Conservation (phyloP, 768 basidiomycete genomes). For the Tylopilus subfusipes region DNA sequence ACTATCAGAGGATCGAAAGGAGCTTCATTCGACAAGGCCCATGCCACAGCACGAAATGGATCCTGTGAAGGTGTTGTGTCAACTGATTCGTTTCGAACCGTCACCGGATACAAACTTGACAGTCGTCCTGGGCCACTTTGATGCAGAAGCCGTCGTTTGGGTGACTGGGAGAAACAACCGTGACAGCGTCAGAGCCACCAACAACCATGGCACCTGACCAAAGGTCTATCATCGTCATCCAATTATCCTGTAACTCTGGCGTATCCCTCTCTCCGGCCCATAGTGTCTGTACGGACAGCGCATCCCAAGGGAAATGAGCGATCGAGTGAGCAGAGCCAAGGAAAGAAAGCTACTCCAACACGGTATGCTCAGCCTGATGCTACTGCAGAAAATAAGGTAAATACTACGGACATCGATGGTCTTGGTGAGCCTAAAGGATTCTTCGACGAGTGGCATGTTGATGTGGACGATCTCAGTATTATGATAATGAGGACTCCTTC, state of each 20-base stretch:
- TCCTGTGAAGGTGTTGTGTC: slow-evolving; percentile 17
- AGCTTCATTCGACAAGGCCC: slow-evolving; percentile 47
- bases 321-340: slow-evolving; percentile 33
- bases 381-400: slow-evolving; percentile 2
- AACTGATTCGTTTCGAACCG: not conserved
- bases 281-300: slow-evolving; percentile 36
- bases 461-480: too few species aligned
- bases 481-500: too few species aligned
- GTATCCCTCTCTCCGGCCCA: slow-evolving; percentile 35
- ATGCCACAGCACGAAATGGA: slow-evolving; percentile 43
- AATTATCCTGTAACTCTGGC: slow-evolving; percentile 34
- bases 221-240: slow-evolving; percentile 44
- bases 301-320: slow-evolving; percentile 45
- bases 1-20: slow-evolving; percentile 59
- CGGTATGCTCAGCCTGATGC: slow-evolving; percentile 9
- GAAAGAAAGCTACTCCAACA: slow-evolving; percentile 30
- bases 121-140: slow-evolving; percentile 31
- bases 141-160: slow-evolving; percentile 28
- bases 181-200: slow-evolving; percentile 37
- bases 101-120: slow-evolving; percentile 14
- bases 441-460: slow-evolving; percentile 9
- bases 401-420: slow-evolving; percentile 46
- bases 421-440: slow-evolving; percentile 37
- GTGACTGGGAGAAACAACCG: slow-evolving; percentile 34
- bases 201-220: slow-evolving; percentile 54